Evolutionary conservation across 129 eudicot genomes (phyloP), one percentile per base, ranked within the genome.

Genomic region (Helichrysum umbraculigerum): DNA sequence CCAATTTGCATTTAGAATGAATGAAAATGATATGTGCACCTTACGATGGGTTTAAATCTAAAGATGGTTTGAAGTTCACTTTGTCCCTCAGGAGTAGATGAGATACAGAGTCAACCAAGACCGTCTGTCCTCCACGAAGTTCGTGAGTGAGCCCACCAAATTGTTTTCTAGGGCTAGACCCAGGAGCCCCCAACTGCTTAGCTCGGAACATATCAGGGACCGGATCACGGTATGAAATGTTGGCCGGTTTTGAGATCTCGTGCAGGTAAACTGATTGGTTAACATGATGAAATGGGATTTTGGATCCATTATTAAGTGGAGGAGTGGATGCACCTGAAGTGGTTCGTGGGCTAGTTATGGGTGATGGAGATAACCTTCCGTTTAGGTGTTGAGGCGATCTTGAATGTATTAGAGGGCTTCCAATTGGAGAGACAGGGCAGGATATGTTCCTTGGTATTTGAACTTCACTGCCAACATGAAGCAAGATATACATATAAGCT

Each of bases 381-480:
- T 79, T 91, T 15, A 89, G 66, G 76, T 94, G 96, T 66, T 86
- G 98, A 29, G 97, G 96, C 62, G 96, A 91, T 77, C 96, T 77
- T 76, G 97, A 76, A 71, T 89, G 86, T 71, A 88, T 67, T 66
- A 94, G 90, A 8, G 99, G 97, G 76, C 99, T 94, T 57, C 99
- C 97, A 11, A 94, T 91, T 75, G 99, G 99, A 72, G 99, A 94
- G 61, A 94, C 99, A 0, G 99, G 99, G 72, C 97, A 91, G 5
- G 99, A 93, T 70, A 93, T 83, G 78, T 93, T 89, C 76, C 97
- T 83, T 21, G 93, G 87, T 58, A 84, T 86, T 65, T 87, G 90
- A 44, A 89, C 81, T 70, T 89, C 97, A 78, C 99, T 94, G 91
- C 77, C 83, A 81, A 74, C 3, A 74, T 56, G 80, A 82, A 63